phyloP scores from a whole-genome alignment of 371 early-diverging fungal genomes.

The Mortierella sp. region DNA sequence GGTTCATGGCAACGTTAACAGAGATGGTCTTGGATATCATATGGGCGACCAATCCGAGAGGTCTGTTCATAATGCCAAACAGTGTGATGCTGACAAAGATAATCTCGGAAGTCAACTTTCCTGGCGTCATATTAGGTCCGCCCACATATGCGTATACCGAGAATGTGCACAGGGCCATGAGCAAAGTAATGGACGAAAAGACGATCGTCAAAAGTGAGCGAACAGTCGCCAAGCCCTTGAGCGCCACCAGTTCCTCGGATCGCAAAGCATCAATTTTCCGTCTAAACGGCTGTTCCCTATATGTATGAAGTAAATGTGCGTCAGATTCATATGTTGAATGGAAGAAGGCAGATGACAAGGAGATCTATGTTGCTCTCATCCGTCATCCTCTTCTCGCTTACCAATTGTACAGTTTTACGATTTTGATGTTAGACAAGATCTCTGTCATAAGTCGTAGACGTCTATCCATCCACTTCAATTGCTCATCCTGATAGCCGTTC shows the following conservation, averaged over 20 bases:
- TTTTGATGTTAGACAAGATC: slow-evolving; percentile 91
- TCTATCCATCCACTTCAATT: slow-evolving; percentile 49
- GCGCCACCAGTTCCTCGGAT: slow-evolving; percentile 73
- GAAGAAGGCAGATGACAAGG: too few species aligned
- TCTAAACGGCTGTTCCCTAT: slow-evolving; percentile 66
- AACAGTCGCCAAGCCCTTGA: slow-evolving; percentile 64
- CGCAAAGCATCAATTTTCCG: slow-evolving; percentile 32
- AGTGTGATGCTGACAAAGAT: slow-evolving; percentile 45
- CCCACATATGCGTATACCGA: slow-evolving; percentile 27
- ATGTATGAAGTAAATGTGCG: too few species aligned
- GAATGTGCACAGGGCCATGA: slow-evolving; percentile 50
- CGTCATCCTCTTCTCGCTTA: slow-evolving; percentile 41
- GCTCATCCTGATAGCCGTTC: slow-evolving; percentile 25
- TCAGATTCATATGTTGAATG: too few species aligned
- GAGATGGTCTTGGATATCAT: slow-evolving; percentile 32
- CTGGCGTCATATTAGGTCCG: slow-evolving; percentile 49
- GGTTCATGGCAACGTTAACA: slow-evolving; percentile 31
- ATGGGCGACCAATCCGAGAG: slow-evolving; percentile 22
- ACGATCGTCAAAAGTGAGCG: slow-evolving; percentile 38
- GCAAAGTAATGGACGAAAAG: slow-evolving; percentile 34
- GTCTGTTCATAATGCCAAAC: slow-evolving; percentile 40
- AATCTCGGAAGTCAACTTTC: slow-evolving; percentile 36
- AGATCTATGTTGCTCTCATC: neutral
- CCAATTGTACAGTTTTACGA: slow-evolving; percentile 91
- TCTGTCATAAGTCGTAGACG: slow-evolving; percentile 70